These are phyloP conservation scores for Trametes punicea DNA, from an alignment of 768 basidiomycete species.

Conservation along the genomic window DNA sequence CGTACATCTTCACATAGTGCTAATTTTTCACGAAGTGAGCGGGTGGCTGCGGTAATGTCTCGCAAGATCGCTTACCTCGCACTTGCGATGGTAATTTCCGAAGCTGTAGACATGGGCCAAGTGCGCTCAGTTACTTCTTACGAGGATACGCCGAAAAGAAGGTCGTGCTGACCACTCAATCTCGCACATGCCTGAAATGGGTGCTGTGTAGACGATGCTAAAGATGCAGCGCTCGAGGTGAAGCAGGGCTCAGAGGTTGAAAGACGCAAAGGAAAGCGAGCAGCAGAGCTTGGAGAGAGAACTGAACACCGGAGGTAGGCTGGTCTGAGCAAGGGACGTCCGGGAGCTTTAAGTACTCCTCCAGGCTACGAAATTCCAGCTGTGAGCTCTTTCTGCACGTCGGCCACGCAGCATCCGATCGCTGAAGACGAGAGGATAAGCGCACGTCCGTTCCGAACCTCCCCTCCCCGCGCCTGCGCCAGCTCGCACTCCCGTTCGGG, in stretches of 20 bases:
- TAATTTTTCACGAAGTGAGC: constrained; percentile 1
- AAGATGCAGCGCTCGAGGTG: not conserved
- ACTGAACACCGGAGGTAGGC: not conserved
- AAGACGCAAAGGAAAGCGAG: not conserved
- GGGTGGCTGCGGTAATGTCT: not conserved
- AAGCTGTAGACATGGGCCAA: constrained; percentile 17
- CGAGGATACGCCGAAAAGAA: not conserved
- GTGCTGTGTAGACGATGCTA: not conserved
- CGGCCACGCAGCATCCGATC: constrained; percentile 9
- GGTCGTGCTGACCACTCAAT: constrained; percentile 27
- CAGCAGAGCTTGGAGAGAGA: not conserved
- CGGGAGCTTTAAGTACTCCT: constrained; percentile 10
- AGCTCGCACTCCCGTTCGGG: not conserved
- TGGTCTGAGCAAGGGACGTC: not conserved
- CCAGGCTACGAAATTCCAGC: constrained; percentile 1
- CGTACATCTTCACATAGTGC: constrained; percentile 32
- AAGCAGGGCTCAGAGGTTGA: not conserved
- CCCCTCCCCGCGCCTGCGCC: constrained; percentile 9
- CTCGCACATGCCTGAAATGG: too few species aligned
- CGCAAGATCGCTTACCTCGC: constrained; percentile 20
- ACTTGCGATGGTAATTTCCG: constrained; percentile 31
- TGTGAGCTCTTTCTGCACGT: not conserved
- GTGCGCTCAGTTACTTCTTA: not conserved
- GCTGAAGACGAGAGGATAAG: not conserved
- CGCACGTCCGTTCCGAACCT: constrained; percentile 12